Conservation (phyloP, 495 filamentous ascomycete species). For the Sabuloglossum arenarium region DNA sequence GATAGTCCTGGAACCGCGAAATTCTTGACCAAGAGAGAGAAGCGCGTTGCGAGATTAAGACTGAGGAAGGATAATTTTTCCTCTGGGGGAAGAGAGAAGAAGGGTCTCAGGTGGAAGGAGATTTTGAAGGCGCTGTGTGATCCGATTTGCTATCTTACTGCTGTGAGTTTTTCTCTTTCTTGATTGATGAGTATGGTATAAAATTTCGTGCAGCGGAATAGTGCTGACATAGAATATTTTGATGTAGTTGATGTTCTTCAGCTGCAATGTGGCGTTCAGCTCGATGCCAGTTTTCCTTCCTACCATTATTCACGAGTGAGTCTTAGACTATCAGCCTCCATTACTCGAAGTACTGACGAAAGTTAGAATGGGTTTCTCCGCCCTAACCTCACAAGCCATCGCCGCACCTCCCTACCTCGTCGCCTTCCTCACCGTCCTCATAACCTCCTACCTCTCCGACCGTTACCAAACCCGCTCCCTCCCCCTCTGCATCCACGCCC, state of each 20-base stretch:
- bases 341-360: not conserved
- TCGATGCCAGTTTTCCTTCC: conserved; percentile 20
- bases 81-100: conserved; percentile 33
- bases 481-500: conserved; percentile 14
- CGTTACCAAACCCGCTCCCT: conserved; percentile 11
- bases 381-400: conserved; percentile 15
- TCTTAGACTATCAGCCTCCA: not conserved
- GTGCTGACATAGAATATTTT: not conserved
- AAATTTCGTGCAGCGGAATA: not conserved
- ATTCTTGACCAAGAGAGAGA: conserved; percentile 26
- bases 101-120: conserved; percentile 37
- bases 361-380: conserved; percentile 15
- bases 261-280: conserved; percentile 19
- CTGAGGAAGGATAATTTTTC: conserved; percentile 26
- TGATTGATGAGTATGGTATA: too few species aligned
- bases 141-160: conserved; percentile 46
- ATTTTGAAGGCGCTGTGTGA: conserved; percentile 33
- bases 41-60: conserved; percentile 26
- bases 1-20: conserved; percentile 30
- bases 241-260: conserved; percentile 17
- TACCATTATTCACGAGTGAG: conserved; percentile 14
- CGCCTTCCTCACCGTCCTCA: conserved; percentile 15
- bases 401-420: conserved; percentile 19
- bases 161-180: conserved; percentile 20
- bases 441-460: conserved; percentile 17